Conservation (phyloP, 1,284 basidiomycete genomes). For the Phellinidium pouzarii region DNA sequence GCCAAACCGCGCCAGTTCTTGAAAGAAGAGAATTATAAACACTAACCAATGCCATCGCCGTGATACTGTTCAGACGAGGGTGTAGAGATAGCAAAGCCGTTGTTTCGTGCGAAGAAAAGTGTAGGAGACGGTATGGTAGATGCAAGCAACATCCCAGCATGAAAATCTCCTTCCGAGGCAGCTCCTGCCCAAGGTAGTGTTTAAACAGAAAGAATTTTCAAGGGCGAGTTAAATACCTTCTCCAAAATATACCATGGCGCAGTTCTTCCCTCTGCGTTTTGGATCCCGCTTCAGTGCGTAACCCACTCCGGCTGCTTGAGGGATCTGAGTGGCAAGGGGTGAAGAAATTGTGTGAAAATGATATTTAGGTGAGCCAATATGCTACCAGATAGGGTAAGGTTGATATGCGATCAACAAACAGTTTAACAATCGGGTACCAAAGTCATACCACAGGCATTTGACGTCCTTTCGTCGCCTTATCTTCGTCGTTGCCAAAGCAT, state of each 20-base stretch:
- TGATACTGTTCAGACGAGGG: slow-evolving; percentile 86
- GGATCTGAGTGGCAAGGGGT: slow-evolving; percentile 92
- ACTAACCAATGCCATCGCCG: slow-evolving; percentile 87
- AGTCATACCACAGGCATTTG: slow-evolving; percentile 76
- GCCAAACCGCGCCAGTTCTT: neutral
- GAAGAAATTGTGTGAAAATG: slow-evolving; percentile 95
- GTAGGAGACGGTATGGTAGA: slow-evolving; percentile 71
- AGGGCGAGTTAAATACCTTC: slow-evolving; percentile 32
- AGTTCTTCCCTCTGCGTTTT: slow-evolving; percentile 60
- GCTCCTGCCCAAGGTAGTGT: slow-evolving; percentile 42
- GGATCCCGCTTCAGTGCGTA: slow-evolving; percentile 84
- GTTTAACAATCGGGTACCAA: neutral
- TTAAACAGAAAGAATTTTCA: neutral
- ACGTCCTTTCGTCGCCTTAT: slow-evolving; percentile 77
- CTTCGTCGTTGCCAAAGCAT: slow-evolving; percentile 81
- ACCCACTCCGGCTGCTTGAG: slow-evolving; percentile 90
- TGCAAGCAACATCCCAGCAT: slow-evolving; percentile 71
- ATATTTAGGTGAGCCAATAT: slow-evolving; percentile 78
- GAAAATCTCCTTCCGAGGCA: slow-evolving; percentile 76
- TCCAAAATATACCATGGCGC: slow-evolving; percentile 91
- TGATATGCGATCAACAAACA: neutral
- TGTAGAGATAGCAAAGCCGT: slow-evolving; percentile 93
- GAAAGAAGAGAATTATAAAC: neutral
- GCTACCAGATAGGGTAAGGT: slow-evolving; percentile 36
- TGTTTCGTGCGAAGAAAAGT: slow-evolving; percentile 74